A percentile compares a stretch with the other conserved stretches of the same genome.
phyloP scores from a whole-genome alignment of 2,329 filamentous ascomycete genomes.

The Hawksworthiomyces lignivorus region DNA sequence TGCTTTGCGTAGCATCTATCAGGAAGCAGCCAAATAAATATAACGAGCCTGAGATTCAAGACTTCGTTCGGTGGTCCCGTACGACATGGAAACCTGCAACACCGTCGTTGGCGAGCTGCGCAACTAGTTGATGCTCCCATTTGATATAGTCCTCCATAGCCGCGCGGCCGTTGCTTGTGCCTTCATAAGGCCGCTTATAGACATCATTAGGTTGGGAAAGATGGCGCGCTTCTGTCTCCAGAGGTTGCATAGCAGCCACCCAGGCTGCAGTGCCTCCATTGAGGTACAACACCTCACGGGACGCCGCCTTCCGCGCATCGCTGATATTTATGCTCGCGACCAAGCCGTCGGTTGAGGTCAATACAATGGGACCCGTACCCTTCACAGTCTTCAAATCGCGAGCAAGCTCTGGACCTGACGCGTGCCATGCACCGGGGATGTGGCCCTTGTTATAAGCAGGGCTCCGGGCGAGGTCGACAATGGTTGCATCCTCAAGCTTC shows the following conservation, averaged over 20 bases:
- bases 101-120: constrained; percentile 9
- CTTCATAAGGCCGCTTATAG: constrained; percentile 9
- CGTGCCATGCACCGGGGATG: constrained; percentile 7
- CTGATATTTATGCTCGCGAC: background rate
- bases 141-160: constrained; percentile 9
- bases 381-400: background rate
- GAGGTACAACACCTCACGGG: background rate
- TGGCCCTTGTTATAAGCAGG: constrained; percentile 6
- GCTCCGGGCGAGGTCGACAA: constrained; percentile 8
- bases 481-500: background rate
- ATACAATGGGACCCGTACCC: background rate
- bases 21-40: too few species aligned
- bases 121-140: constrained; percentile 10
- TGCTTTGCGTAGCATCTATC: too few species aligned
- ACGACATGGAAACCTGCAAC: constrained; percentile 6
- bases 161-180: constrained; percentile 7
- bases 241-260: background rate
- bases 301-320: constrained; percentile 1
- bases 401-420: constrained; percentile 2
- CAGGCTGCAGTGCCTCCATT: constrained; percentile 1
- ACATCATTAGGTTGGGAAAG: constrained; percentile 4
- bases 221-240: background rate
- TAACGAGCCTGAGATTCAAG: too few species aligned
- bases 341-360: constrained; percentile 5
- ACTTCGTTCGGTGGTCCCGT: too few species aligned